Evolutionary conservation across 352 stramenopile species (phyloP).

Genomic region (Phytophthora palmivora): DNA sequence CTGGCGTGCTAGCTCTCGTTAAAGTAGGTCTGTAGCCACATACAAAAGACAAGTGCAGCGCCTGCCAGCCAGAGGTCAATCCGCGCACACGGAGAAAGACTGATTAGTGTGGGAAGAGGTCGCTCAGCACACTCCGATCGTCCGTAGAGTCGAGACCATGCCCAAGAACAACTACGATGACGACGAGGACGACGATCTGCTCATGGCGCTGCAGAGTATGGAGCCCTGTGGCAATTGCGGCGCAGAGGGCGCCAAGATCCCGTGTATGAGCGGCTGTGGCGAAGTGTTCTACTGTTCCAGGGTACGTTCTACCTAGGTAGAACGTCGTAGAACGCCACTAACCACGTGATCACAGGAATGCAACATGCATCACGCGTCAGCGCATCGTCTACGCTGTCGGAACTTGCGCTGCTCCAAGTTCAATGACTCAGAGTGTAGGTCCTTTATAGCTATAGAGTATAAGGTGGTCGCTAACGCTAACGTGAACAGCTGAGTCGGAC

Average conservation of each 20-base stretch:
- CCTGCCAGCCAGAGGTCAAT: conserved; percentile 38
- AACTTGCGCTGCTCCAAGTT: conserved; percentile 91
- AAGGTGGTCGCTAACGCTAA: neutral
- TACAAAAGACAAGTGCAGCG: conserved; percentile 34
- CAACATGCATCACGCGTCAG: conserved; percentile 88
- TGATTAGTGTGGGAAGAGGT: conserved; percentile 25
- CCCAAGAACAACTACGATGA: conserved; percentile 85
- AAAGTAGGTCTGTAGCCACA: conserved; percentile 20
- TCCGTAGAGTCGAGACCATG: conserved; percentile 27
- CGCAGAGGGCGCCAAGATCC: conserved; percentile 81
- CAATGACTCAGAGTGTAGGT: conserved; percentile 89
- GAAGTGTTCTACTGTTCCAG: conserved; percentile 91
- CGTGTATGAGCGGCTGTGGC: conserved; percentile 86
- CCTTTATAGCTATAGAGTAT: neutral
- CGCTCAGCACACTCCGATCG: conserved; percentile 2
- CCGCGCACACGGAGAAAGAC: conserved; percentile 30
- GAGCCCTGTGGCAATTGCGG: conserved; percentile 89
- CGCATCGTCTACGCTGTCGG: conserved; percentile 85
- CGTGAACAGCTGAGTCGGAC: conserved; percentile 64
- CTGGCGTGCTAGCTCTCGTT: conserved; percentile 25
- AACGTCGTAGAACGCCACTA: conserved; percentile 5
- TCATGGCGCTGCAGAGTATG: conserved; percentile 88
- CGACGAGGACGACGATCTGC: conserved; percentile 86
- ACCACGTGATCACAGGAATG: conserved; percentile 59
- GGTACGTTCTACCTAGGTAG: conserved; percentile 36